Evolutionary conservation across 305 asterid species (phyloP), one percentile per base, ranked within the genome.

Genomic region (Nicotiana rustica): DNA sequence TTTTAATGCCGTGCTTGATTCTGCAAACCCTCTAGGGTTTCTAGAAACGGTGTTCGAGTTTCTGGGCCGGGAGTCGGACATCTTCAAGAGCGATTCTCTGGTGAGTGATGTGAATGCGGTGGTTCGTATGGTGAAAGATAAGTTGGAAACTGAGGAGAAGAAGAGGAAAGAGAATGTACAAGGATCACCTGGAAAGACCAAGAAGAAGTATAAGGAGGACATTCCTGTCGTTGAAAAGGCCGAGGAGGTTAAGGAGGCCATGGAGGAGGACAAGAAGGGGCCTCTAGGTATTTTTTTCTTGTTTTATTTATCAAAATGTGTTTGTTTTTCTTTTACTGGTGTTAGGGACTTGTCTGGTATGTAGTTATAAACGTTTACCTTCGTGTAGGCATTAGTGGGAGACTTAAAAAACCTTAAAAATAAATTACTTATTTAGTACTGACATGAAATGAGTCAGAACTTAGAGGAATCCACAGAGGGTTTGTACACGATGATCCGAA

Each of bases 71-170:
- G 97, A 92, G 68, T 89, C 91, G 52, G 97, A 94, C 82, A 87
- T 92, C 55, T 89, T 94, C 88, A 89, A 88, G 86, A 94, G 95
- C 81, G 91, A 90, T 81, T 85, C 89, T 0, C 67, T 89, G 80
- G 80, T 88, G 21, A 83, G 29, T 3, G 97, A 92, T 80, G 91
- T 91, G 82, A 92, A 82, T 67, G 95, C 95, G 71, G 95, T 94
- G 76, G 90, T 89, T 68, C 89, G 92, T 47, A 86, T 82, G 87
- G 95, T 92, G 83, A 89, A 85, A 83, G 91, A 86, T n/a, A 91
- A 89, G 81, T 86, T 81, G 79, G 89, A 83, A 13, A 80, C 88
- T 8, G 90, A 86, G 86, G 91, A 86, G 71, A 82, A 78, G 81
- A 87, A 83, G 86, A 79, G 76, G 82, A 92, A 86, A 86, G 90